These are phyloP conservation scores for Cytospora piceae DNA, from an alignment of 2,329 filamentous ascomycete genomes.

Conservation along the genomic window DNA sequence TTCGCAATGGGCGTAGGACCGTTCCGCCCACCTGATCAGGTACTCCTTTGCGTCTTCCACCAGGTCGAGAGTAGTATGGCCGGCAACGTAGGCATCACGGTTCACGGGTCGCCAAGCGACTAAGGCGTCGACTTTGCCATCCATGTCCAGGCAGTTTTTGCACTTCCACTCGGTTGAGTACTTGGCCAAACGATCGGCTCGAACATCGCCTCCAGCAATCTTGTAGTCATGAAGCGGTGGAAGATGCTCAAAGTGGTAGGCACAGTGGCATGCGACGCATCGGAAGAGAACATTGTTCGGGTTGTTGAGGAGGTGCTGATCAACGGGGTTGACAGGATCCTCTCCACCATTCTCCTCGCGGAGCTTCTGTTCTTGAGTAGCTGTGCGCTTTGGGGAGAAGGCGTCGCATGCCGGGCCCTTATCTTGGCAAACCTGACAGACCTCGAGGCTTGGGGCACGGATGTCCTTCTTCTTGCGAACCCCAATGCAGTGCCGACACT, in stretches of 20 bases:
- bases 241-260: conserved; percentile 84
- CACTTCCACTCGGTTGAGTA: conserved; percentile 80
- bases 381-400: conserved; percentile 73
- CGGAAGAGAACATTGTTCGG: conserved; percentile 78
- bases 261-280: conserved; percentile 75
- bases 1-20: conserved; percentile 78
- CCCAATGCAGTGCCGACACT: conserved; percentile 85
- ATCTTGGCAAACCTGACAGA: conserved; percentile 71
- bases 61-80: conserved; percentile 58
- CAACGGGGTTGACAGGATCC: conserved; percentile 73
- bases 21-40: conserved; percentile 81
- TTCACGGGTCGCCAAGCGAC: conserved; percentile 84
- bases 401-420: conserved; percentile 72
- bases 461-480: conserved; percentile 68
- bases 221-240: conserved; percentile 51
- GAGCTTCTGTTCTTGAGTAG: conserved; percentile 81
- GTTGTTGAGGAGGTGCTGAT: conserved; percentile 72
- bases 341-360: conserved; percentile 77
- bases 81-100: conserved; percentile 56
- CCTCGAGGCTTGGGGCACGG: conserved; percentile 69
- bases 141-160: conserved; percentile 69
- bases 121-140: conserved; percentile 72
- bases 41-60: conserved; percentile 85
- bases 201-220: conserved; percentile 50
- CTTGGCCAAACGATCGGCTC: conserved; percentile 68